Base-by-base conservation (phyloP, 306 rosid species). In the Rosa chinensis region DNA sequence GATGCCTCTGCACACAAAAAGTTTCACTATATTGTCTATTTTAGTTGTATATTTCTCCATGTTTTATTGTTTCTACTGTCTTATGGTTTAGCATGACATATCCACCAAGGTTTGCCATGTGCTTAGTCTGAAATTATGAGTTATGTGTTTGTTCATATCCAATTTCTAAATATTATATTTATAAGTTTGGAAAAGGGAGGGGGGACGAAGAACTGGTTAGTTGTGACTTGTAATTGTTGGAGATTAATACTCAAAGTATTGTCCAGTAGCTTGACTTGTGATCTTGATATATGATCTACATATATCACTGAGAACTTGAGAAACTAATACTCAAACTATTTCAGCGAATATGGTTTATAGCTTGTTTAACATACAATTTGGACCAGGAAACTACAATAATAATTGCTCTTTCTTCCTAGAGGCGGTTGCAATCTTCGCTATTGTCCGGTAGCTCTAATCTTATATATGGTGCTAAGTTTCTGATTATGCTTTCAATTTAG, bases 401-500 rank as follows among this genome's bases (percentile, higher is more conserved):
- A 2, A 66, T 49, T 55, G 1, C 49, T 47, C 9, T 68, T 52
- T 59, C 75, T 55, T 56, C 32, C 66, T 50, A 21, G n/a, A n/a
- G 25, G 45, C 3, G 43, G 12, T 64, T 58, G 63, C 32, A 21
- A 58, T 7, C 6, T 16, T 25, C 7, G 25, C 3, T 25, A 7
- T 4, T 18, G 5, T 56, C 63, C 13, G 21, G 77, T 70, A 43
- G 49, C 48, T 52, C 75, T 66, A 63, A 63, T 63, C n/a, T 70
- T 48, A 21, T 5, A 67, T 32, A 23, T 3, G 48, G 39, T 56
- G 40, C 59, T 40, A 8, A 64, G 21, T 9, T 71, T 47, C 32
- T 55, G 28, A 74, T 62, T 77, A 62, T 66, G 52, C 3, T 69
- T 70, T 79, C 59, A 44, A 48, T 83, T 17, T 59, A 94, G 98